These are phyloP conservation scores for Carallia brachiata DNA, from an alignment of 345 rosid genomes.

Conservation along the genomic window DNA sequence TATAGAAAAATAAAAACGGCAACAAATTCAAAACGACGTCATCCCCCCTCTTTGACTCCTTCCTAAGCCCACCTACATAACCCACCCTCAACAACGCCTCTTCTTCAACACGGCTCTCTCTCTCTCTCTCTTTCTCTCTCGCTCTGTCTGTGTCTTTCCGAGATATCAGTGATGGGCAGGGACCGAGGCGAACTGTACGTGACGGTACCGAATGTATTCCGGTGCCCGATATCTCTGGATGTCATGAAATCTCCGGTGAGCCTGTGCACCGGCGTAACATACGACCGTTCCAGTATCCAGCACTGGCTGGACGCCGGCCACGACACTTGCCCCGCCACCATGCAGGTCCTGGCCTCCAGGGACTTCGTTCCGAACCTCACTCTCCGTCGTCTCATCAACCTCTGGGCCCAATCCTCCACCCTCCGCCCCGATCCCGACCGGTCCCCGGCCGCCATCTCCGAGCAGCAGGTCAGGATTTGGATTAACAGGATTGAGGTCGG, in stretches of 20 bases:
- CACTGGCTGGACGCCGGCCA: conserved; percentile 31
- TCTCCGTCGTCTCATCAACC: conserved; percentile 25
- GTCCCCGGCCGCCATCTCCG: background rate
- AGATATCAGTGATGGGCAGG: conserved; percentile 1
- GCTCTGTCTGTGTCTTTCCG: background rate
- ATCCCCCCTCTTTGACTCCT: too few relatives aligned
- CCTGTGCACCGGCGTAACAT: conserved; percentile 31
- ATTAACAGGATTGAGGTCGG: conserved; percentile 8
- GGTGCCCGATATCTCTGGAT: conserved; percentile 29
- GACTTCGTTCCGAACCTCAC: conserved; percentile 30
- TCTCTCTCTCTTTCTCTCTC: background rate
- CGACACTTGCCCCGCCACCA: conserved; percentile 34
- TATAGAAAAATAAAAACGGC: too few relatives aligned
- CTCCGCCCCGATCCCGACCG: background rate
- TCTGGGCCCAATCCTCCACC: conserved; percentile 15
- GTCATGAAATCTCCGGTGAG: conserved; percentile 31
- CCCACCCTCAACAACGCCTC: background rate
- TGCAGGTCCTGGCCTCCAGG: conserved; percentile 28
- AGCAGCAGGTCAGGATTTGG: conserved; percentile 15
- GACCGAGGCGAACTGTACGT: conserved; percentile 28
- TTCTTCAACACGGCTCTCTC: conserved; percentile 12
- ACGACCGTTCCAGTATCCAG: conserved; percentile 33
- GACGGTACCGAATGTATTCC: conserved; percentile 23
- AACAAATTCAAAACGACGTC: too few relatives aligned
- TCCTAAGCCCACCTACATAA: too few relatives aligned